These are phyloP conservation scores for Vigna trinervia DNA, from an alignment of 306 rosid genomes.

Conservation along the genomic window DNA sequence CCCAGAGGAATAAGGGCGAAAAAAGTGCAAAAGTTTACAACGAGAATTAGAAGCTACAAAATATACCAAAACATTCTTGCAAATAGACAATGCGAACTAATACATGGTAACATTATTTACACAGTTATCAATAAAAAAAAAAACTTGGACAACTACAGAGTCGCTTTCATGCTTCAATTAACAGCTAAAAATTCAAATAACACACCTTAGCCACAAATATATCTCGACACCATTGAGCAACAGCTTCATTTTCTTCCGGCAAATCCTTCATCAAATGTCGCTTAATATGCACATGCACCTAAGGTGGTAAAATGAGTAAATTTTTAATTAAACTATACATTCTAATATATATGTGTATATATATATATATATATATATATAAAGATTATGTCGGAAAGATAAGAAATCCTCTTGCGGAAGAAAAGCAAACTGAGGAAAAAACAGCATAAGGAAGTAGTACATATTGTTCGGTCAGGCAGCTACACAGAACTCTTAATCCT, in stretches of 20 bases:
- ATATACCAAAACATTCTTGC: slow-evolving; percentile 1
- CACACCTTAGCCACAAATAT: slow-evolving; percentile 70
- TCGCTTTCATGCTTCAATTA: background rate
- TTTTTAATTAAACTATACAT: background rate
- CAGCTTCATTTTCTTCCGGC: slow-evolving; percentile 75
- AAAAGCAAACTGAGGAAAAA: slow-evolving; percentile 24
- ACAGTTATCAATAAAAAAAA: background rate
- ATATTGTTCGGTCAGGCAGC: slow-evolving; percentile 10
- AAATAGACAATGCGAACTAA: background rate
- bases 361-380: background rate
- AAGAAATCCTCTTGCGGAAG: slow-evolving; percentile 20
- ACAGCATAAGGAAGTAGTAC: background rate
- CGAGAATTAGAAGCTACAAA: background rate
- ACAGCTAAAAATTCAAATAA: background rate
- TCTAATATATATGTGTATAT: background rate
- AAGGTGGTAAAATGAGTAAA: slow-evolving; percentile 22
- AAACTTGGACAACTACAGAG: background rate
- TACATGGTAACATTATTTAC: background rate
- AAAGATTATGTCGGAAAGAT: background rate
- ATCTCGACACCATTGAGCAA: slow-evolving; percentile 92
- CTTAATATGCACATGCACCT: slow-evolving; percentile 82
- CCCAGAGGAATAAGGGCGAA: slow-evolving; percentile 2
- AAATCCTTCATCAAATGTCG: slow-evolving; percentile 79
- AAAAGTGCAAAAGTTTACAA: background rate
- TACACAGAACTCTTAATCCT: slow-evolving; percentile 9